Conservation (phyloP, 345 rosid species). For the Melastoma malabathricum region DNA sequence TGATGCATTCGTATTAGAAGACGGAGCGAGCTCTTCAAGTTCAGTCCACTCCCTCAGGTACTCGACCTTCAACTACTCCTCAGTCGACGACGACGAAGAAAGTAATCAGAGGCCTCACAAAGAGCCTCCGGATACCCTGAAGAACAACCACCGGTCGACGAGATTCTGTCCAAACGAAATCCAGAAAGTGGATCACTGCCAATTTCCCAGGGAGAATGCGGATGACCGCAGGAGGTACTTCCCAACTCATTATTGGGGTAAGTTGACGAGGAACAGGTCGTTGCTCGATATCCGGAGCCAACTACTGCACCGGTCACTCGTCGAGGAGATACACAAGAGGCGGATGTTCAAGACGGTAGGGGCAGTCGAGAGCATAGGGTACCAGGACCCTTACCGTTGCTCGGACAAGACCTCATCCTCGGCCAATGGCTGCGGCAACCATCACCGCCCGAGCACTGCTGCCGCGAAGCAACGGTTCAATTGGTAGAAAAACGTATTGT, state of each 20-base stretch:
- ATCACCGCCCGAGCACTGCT: neutral
- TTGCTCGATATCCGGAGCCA: conserved; percentile 64
- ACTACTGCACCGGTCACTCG: conserved; percentile 52
- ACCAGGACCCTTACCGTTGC: conserved; percentile 17
- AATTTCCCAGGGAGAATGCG: neutral
- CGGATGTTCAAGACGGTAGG: conserved; percentile 59
- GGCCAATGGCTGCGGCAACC: neutral
- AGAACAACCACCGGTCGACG: conserved; percentile 14
- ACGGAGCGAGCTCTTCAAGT: conserved; percentile 40
- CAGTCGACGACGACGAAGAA: conserved; percentile 27
- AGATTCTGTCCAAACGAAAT: conserved; percentile 30
- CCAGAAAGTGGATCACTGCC: neutral
- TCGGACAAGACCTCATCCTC: neutral
- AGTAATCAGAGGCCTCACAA: conserved; percentile 11
- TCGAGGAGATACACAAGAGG: conserved; percentile 58
- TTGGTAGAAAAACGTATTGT: neutral
- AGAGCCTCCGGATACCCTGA: conserved; percentile 11
- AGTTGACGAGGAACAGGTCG: conserved; percentile 31
- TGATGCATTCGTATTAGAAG: conserved; percentile 11
- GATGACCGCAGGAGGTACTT: conserved; percentile 6
- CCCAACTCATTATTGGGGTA: neutral
- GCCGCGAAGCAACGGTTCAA: neutral
- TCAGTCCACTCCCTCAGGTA: conserved; percentile 34
- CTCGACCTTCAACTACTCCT: conserved; percentile 26
- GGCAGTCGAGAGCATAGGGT: conserved; percentile 47